phyloP scores from a whole-genome alignment of 371 early-diverging fungal species.

The Syncephalastrum racemosum region DNA sequence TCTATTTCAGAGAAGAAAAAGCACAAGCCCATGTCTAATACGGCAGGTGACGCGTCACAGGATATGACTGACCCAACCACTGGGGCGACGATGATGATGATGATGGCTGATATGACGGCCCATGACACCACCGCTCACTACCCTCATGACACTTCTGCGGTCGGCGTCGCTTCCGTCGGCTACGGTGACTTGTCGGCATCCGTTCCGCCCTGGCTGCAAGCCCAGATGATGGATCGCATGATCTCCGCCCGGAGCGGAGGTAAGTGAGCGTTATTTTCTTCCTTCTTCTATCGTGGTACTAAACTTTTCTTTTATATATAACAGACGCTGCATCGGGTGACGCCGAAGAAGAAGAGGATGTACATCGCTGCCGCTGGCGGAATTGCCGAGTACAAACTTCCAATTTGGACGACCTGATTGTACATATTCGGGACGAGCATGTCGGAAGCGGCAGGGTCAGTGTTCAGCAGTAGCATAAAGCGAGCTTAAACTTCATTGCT shows the following conservation, averaged over 20 bases:
- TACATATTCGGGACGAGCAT: conserved; percentile 23
- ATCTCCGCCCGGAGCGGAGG: conserved; percentile 6
- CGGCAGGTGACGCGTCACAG: too few species aligned
- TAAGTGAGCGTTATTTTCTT: neutral
- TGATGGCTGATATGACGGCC: conserved; percentile 7
- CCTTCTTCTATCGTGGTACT: neutral
- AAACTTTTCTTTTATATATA: neutral
- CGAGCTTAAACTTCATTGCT: too few species aligned
- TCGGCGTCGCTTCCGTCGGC: too few species aligned
- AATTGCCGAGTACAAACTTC: conserved; percentile 8
- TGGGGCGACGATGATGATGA: too few species aligned
- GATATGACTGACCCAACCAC: too few species aligned
- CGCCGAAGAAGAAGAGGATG: conserved; percentile 9
- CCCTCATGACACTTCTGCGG: conserved; percentile 4
- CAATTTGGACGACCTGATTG: conserved; percentile 18
- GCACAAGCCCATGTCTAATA: too few species aligned
- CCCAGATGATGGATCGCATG: conserved; percentile 9
- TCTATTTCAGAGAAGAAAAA: too few species aligned
- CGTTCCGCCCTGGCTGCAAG: neutral
- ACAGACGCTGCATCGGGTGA: neutral
- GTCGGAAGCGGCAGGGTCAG: conserved; percentile 26
- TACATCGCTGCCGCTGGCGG: conserved; percentile 16
- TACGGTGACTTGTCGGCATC: conserved; percentile 5
- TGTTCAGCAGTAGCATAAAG: neutral
- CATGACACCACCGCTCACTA: conserved; percentile 12